Evolutionary conservation across 306 rosid genomes (phyloP), one percentile per base, ranked within the genome.

Genomic region (Boehmeria nivea): DNA sequence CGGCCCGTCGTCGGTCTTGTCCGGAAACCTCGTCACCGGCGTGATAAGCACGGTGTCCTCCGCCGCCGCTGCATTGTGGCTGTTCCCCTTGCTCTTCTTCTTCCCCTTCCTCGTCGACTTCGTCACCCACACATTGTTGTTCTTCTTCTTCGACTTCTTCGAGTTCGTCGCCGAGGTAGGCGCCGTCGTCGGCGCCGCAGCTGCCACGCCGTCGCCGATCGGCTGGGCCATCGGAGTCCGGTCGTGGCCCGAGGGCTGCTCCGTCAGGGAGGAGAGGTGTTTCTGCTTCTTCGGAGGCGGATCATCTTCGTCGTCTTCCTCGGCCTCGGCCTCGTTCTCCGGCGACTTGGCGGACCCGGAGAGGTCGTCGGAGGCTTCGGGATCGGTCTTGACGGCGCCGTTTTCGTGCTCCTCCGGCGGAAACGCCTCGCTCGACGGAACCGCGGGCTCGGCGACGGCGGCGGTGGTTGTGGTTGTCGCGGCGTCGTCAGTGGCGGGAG

Each of bases 101-200:
- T 91, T 91, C 57, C 95, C 87, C 54, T 91, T 91, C 46, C 81
- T 71, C 43, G 88, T 85, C 24, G 99, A 91, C 60, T 87, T 91
- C 2, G 96, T 91, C 17, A 61, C 89, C 96, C 96, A 91, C 21
- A 91, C 99, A 20, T 91, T 87, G 51, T 81, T 87, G 62, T 48
- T 87, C 59, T 91, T 91, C 81, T 91, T 91, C 89, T 91, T 91
- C 19, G 95, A 81, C 62, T 87, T 87, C 81, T 91, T 87, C 8
- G 82, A 67, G 54, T 60, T 70, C 45, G 81, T 38, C 38, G 80
- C 71, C 0, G 85, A 37, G 19, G 69, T 66, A 3, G 42, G 45
- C 7, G 54, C 48, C 8, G 45, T 27, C 4, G 53, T 51, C 15
- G 37, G 36, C n/a, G 66, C 63, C 6, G 39, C 45, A 15, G 43